Percentiles rank a stretch among this genome's conserved stretches.
Conservation (phyloP, 306 rosid species). For the Lagenaria siceraria region DNA sequence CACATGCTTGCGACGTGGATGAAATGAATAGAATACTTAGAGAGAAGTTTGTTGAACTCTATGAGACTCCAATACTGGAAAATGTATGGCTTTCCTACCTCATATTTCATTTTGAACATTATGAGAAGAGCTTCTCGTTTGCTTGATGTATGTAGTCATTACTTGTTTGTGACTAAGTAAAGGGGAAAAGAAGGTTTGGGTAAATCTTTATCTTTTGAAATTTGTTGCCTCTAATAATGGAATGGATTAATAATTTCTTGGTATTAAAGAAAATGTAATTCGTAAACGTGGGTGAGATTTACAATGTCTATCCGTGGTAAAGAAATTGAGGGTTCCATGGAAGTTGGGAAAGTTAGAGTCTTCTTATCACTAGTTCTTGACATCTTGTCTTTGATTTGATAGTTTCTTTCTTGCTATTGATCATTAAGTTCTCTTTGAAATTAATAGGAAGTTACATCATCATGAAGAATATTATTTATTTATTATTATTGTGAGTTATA, state of each 20-base stretch:
- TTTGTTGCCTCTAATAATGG: neutral
- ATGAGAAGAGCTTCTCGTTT: neutral
- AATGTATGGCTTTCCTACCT: constrained; percentile 30
- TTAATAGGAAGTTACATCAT: neutral
- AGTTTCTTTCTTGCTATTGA: neutral
- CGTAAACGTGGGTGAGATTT: neutral
- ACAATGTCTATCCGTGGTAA: too few relatives aligned
- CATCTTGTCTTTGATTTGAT: neutral
- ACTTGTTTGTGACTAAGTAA: neutral
- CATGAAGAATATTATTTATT: neutral
- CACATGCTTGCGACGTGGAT: constrained; percentile 91
- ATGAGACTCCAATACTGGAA: constrained; percentile 73
- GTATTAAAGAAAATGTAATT: neutral
- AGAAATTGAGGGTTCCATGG: too few relatives aligned
- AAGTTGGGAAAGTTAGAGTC: too few relatives aligned
- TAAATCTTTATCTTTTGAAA: neutral
- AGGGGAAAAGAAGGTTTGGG: neutral
- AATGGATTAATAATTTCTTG: neutral
- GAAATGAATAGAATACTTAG: constrained; percentile 64
- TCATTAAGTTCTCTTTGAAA: neutral
- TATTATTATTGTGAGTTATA: neutral
- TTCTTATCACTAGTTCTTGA: too few relatives aligned
- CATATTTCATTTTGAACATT: neutral
- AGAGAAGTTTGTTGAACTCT: constrained; percentile 77
- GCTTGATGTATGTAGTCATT: neutral